A percentile compares a stretch with the other conserved stretches of the same genome.
Evolutionary conservation across 768 basidiomycete genomes (phyloP).

Genomic region (Rhodotorula toruloides): DNA sequence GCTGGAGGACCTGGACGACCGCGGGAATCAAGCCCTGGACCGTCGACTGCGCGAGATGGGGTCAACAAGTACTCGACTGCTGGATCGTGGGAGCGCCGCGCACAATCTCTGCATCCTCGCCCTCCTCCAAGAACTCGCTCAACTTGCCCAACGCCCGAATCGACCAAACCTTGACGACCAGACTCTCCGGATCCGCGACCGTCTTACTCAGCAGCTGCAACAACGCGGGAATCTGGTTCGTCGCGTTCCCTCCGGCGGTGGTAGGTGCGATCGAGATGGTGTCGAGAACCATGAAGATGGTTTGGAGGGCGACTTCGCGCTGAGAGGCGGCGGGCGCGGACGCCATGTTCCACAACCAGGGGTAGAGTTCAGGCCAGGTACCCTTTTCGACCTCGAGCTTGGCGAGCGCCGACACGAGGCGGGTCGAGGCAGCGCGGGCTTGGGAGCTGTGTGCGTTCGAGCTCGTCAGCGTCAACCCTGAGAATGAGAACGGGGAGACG

Average conservation of each 20-base stretch:
- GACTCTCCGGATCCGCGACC: slow-evolving; percentile 73
- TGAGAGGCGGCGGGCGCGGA: slow-evolving; percentile 63
- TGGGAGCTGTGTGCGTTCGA: slow-evolving; percentile 51
- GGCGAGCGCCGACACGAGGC: slow-evolving; percentile 88
- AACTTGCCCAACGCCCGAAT: slow-evolving; percentile 87
- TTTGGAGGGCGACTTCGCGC: slow-evolving; percentile 86
- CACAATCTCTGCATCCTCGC: slow-evolving; percentile 82
- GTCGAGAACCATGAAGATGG: slow-evolving; percentile 85
- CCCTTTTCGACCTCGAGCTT: slow-evolving; percentile 63
- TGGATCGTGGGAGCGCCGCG: slow-evolving; percentile 44
- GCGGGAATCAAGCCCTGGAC: slow-evolving; percentile 80
- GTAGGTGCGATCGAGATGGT: slow-evolving; percentile 78
- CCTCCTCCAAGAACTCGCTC: slow-evolving; percentile 82
- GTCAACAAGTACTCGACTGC: slow-evolving; percentile 7
- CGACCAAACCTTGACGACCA: slow-evolving; percentile 84
- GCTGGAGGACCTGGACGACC: slow-evolving; percentile 83
- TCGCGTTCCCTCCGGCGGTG: slow-evolving; percentile 48
- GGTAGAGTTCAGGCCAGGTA: slow-evolving; percentile 80
- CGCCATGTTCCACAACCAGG: slow-evolving; percentile 75
- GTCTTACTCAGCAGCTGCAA: slow-evolving; percentile 73
- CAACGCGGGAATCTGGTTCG: slow-evolving; percentile 62
- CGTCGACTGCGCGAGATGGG: slow-evolving; percentile 55
- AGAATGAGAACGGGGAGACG: slow-evolving; percentile 37
- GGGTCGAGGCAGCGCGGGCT: slow-evolving; percentile 86
- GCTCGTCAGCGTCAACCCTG: neutral